phyloP scores from a whole-genome alignment of 306 rosid species.

The Ammopiptanthus mongolicus region DNA sequence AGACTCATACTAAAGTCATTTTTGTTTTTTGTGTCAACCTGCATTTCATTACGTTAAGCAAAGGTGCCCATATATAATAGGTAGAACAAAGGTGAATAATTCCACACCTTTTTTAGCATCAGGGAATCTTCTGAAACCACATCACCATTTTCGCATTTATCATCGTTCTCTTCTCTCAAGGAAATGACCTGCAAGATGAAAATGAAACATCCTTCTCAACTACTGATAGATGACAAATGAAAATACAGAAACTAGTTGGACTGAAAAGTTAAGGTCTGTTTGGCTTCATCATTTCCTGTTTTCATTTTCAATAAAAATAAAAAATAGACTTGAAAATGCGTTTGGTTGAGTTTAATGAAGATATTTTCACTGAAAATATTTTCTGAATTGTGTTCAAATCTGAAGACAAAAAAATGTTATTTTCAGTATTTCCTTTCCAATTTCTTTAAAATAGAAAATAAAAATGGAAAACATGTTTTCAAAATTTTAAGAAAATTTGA shows the following conservation, averaged over 20 bases:
- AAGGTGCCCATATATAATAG: neutral
- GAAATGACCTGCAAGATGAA: constrained; percentile 48
- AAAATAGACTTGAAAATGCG: too few relatives aligned
- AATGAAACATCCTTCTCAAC: neutral
- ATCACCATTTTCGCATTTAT: constrained; percentile 7
- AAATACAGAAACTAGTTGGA: neutral
- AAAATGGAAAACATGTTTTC: too few relatives aligned
- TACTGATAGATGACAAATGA: too few relatives aligned
- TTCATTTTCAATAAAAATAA: too few relatives aligned
- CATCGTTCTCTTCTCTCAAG: constrained; percentile 22
- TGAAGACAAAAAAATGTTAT: too few relatives aligned
- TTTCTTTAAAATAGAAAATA: too few relatives aligned
- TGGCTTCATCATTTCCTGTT: too few relatives aligned
- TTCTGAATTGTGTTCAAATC: too few relatives aligned
- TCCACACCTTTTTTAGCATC: constrained; percentile 30
- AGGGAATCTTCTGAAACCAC: constrained; percentile 21
- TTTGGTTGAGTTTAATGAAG: too few relatives aligned
- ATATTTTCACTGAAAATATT: too few relatives aligned
- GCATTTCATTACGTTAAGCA: constrained; percentile 4
- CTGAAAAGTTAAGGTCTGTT: neutral
- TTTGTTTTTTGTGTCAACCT: constrained; percentile 30
- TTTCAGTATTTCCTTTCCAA: too few relatives aligned
- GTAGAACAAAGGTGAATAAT: neutral
- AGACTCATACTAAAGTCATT: neutral
- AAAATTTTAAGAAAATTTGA: too few relatives aligned